Percentiles rank a stretch among this genome's conserved stretches.
These are phyloP conservation scores for Chloris gayana DNA, from an alignment of 176 grass and related monocot species.

Conservation along the genomic window DNA sequence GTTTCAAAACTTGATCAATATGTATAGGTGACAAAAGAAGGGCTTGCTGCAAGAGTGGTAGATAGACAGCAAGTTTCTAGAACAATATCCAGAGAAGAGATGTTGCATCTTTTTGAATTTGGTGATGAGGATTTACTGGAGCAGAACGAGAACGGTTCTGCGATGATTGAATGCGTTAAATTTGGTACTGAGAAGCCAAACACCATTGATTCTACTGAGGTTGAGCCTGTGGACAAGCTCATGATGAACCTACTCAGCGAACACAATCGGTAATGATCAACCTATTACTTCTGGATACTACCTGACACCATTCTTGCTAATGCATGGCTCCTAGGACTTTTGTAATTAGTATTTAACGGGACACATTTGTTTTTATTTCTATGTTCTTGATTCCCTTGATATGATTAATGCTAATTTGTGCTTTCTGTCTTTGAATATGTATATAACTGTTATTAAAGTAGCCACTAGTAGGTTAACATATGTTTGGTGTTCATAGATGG, in stretches of 20 bases:
- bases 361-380: constrained; percentile 7
- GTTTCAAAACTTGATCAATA: constrained; percentile 21
- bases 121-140: constrained; percentile 84
- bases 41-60: constrained; percentile 95
- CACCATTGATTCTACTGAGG: constrained; percentile 37
- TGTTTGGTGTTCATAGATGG: constrained; percentile 63
- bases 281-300: constrained; percentile 10
- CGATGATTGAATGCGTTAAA: constrained; percentile 29
- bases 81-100: constrained; percentile 99
- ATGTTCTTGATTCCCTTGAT: constrained; percentile 17
- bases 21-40: constrained; percentile 95
- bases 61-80: constrained; percentile 95
- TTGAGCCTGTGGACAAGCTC: constrained; percentile 60
- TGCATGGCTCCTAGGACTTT: not conserved
- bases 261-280: constrained; percentile 65
- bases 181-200: constrained; percentile 33
- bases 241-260: constrained; percentile 77
- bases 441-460: constrained; percentile 9
- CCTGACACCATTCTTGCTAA: not conserved
- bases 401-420: not conserved
- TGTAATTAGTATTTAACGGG: not conserved
- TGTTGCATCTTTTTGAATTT: constrained; percentile 94
- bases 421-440: not conserved
- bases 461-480: constrained; percentile 8
- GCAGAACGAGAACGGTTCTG: constrained; percentile 40